Evolutionary conservation across 495 filamentous ascomycete species (phyloP).

Genomic region (Astrocystis sublimbata): DNA sequence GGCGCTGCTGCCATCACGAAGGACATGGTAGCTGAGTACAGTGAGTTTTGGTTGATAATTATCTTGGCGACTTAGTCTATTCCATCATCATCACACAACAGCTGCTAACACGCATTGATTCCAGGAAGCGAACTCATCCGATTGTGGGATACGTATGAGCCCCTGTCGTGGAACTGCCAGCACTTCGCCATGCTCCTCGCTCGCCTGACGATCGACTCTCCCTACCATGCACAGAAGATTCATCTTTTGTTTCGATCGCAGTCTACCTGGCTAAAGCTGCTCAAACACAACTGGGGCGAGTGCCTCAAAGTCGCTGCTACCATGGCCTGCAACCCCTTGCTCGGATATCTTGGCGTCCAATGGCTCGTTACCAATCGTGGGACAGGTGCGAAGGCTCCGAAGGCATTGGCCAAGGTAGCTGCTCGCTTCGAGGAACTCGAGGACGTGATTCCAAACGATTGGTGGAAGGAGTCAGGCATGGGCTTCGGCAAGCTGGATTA

Average conservation of each 20-base stretch:
- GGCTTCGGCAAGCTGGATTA: background rate
- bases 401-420: background rate
- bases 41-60: background rate
- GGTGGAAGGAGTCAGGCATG: background rate
- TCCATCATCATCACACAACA: no score
- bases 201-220: background rate
- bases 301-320: background rate
- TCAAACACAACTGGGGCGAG: background rate
- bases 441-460: background rate
- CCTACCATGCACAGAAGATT: background rate
- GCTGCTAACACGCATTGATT: background rate
- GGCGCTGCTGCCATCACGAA: background rate
- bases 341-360: background rate
- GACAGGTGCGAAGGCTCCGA: background rate
- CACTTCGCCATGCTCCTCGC: background rate
- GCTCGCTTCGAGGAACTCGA: background rate
- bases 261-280: background rate
- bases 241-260: background rate
- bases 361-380: background rate
- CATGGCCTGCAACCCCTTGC: background rate
- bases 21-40: background rate
- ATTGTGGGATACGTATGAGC: background rate
- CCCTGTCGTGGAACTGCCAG: background rate
- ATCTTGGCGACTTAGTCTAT: no score
- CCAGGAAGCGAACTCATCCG: background rate